phyloP scores from a whole-genome alignment of 352 stramenopile genomes.

The Globisporangium emineosum region DNA sequence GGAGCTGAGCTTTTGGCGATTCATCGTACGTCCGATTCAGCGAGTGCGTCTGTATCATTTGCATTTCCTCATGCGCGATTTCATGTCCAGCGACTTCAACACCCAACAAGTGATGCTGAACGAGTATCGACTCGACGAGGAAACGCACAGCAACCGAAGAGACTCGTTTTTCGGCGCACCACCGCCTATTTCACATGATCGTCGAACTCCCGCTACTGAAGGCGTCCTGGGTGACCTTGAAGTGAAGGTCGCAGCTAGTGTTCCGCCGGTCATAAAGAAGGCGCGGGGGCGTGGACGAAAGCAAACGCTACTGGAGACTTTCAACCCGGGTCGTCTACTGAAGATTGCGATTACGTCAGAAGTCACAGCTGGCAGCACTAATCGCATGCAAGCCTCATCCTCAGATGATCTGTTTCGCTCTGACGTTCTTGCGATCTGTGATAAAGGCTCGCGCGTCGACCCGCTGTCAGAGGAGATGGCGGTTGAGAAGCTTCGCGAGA shows the following conservation, averaged over 20 bases:
- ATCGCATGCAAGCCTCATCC: background rate
- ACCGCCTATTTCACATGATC: background rate
- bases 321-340: slow-evolving; percentile 2
- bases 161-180: background rate
- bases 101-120: background rate
- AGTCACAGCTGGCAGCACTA: background rate
- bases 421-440: slow-evolving; percentile 4
- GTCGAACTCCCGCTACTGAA: background rate
- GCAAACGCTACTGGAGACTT: slow-evolving; percentile 10
- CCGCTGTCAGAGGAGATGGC: slow-evolving; percentile 30
- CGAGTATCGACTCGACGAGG: slow-evolving; percentile 1
- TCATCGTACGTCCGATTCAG: slow-evolving; percentile 38
- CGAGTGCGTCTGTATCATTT: slow-evolving; percentile 31
- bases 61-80: slow-evolving; percentile 25
- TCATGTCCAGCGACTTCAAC: slow-evolving; percentile 7
- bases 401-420: background rate
- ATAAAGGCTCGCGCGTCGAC: slow-evolving; percentile 11
- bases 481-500: slow-evolving; percentile 17
- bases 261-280: slow-evolving; percentile 4
- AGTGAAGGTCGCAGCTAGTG: background rate
- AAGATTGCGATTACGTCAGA: slow-evolving; percentile 5
- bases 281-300: background rate
- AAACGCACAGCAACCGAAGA: background rate
- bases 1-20: slow-evolving; percentile 36
- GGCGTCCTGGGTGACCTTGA: background rate